phyloP scores from a whole-genome alignment of 208 protist genomes.

The Leishmania major region DNA sequence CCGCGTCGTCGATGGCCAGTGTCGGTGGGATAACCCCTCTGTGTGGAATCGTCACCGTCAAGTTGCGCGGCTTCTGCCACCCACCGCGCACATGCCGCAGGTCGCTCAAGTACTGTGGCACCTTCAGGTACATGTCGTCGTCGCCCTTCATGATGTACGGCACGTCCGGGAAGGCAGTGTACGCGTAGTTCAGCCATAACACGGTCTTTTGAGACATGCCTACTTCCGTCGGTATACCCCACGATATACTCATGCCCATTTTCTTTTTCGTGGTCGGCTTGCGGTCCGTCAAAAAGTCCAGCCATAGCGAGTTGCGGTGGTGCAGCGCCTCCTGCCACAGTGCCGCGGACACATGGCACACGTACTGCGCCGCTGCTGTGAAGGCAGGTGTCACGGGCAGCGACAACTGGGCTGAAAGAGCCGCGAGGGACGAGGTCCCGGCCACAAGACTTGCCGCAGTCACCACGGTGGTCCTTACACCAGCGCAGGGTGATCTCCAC shows the following conservation, averaged over 20 bases:
- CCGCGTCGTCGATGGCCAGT: background rate
- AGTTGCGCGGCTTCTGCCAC: background rate
- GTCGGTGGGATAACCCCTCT: background rate
- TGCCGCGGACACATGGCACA: constrained; percentile 22
- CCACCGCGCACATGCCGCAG: constrained; percentile 13
- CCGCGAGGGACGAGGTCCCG: background rate
- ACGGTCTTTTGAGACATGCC: constrained; percentile 40
- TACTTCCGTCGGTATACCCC: constrained; percentile 36
- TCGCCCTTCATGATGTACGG: constrained; percentile 49
- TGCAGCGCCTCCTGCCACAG: constrained; percentile 32
- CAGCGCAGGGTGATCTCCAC: constrained; percentile 3
- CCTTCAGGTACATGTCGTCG: constrained; percentile 51
- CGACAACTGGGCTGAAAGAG: background rate
- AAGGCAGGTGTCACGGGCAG: constrained; percentile 12
- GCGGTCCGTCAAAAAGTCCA: constrained; percentile 35
- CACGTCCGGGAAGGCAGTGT: constrained; percentile 34
- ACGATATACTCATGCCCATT: constrained; percentile 22
- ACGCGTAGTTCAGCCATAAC: constrained; percentile 38
- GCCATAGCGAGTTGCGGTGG: constrained; percentile 26
- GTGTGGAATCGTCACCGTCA: background rate
- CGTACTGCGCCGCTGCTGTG: background rate
- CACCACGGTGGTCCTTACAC: background rate
- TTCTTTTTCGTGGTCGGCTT: constrained; percentile 21
- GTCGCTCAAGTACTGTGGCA: constrained; percentile 53
- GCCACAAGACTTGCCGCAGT: background rate